A percentile compares a stretch with the other conserved stretches of the same genome.
These are phyloP conservation scores for Pythium chondricola DNA, from an alignment of 352 stramenopile genomes.

Conservation along the genomic window DNA sequence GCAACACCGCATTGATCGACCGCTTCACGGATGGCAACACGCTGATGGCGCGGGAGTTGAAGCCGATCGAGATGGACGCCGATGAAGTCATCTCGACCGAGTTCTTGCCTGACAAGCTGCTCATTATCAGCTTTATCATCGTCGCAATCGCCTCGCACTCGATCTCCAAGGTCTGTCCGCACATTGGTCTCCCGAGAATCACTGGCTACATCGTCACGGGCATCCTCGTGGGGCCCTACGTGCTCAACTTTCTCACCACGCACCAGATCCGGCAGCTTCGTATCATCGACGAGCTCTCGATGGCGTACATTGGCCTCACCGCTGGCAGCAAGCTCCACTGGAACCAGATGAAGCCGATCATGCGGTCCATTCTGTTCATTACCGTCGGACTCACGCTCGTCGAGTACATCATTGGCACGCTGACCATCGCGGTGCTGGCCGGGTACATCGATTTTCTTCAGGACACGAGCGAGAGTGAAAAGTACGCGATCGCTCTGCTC, in stretches of 20 bases:
- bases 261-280: conserved; percentile 42
- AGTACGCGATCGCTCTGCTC: conserved; percentile 53
- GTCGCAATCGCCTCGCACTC: conserved; percentile 53
- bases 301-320: conserved; percentile 60
- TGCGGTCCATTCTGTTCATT: conserved; percentile 45
- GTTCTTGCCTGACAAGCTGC: conserved; percentile 44
- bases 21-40: conserved; percentile 63
- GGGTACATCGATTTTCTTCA: conserved; percentile 61
- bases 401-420: conserved; percentile 59
- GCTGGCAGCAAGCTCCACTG: conserved; percentile 61
- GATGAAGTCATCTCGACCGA: conserved; percentile 40
- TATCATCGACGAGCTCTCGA: conserved; percentile 56
- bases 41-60: conserved; percentile 53
- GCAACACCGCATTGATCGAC: conserved; percentile 43
- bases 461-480: conserved; percentile 47
- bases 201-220: conserved; percentile 62
- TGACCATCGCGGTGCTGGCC: conserved; percentile 51
- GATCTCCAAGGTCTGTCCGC: conserved; percentile 53
- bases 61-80: conserved; percentile 47
- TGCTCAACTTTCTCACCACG: conserved; percentile 42
- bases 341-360: conserved; percentile 52
- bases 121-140: conserved; percentile 51
- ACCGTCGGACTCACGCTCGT: conserved; percentile 46
- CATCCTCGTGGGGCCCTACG: conserved; percentile 58
- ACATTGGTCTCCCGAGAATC: conserved; percentile 53